These are phyloP conservation scores for Saksenaea vasiformis DNA, from an alignment of 371 early-diverging fungal species.

Conservation along the genomic window DNA sequence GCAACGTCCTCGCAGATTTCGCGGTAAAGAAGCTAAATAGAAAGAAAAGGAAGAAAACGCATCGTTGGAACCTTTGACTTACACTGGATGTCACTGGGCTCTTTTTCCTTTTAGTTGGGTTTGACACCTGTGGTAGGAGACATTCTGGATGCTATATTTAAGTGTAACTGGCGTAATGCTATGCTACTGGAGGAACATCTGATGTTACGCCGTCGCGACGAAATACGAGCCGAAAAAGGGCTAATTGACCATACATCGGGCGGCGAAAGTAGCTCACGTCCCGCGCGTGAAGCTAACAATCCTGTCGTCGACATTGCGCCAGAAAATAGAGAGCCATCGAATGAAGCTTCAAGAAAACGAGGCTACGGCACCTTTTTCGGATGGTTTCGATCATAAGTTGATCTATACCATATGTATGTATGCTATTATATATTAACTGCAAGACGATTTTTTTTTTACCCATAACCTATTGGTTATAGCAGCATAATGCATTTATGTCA, in stretches of 20 bases:
- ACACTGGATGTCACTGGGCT: neutral
- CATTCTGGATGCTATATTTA: conserved; percentile 48
- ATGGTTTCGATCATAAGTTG: neutral
- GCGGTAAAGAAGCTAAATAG: conserved; percentile 20
- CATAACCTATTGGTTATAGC: too few species aligned
- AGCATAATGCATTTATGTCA: too few species aligned
- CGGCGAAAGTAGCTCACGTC: neutral
- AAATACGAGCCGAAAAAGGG: conserved; percentile 34
- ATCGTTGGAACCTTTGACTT: neutral
- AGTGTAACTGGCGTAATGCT: conserved; percentile 52
- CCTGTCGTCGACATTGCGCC: neutral
- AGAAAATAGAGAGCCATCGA: neutral
- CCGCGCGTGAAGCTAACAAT: neutral
- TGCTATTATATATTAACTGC: too few species aligned
- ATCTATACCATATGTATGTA: too few species aligned
- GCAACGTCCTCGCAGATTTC: conserved; percentile 51
- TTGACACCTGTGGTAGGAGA: conserved; percentile 54
- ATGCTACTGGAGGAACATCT: conserved; percentile 47
- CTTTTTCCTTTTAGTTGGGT: conserved; percentile 27
- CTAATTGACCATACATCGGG: neutral
- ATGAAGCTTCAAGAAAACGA: neutral
- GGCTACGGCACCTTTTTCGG: neutral
- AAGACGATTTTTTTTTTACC: too few species aligned
- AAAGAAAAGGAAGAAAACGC: neutral
- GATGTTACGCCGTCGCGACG: conserved; percentile 39